A percentile compares a stretch with the other conserved stretches of the same genome.
Evolutionary conservation across 805 yeast species (phyloP).

Genomic region (Ogataea naganishii): DNA sequence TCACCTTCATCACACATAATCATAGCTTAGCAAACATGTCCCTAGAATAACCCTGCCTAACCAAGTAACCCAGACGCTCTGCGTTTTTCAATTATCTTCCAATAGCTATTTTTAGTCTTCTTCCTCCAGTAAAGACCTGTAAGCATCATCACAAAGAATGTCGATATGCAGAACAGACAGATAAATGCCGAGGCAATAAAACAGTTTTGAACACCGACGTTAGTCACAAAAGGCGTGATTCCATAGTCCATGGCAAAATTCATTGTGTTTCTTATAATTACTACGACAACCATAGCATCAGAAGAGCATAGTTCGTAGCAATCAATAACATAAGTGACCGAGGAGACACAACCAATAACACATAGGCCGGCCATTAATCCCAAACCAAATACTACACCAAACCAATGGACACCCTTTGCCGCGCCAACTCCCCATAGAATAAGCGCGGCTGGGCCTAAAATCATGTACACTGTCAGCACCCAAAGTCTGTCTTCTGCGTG

Average conservation of each 20-base stretch:
- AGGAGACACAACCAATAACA: constrained; percentile 41
- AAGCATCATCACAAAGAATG: constrained; percentile 31
- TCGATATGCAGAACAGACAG: constrained; percentile 36
- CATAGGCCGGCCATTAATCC: constrained; percentile 50
- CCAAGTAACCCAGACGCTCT: constrained; percentile 12
- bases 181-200: constrained; percentile 49
- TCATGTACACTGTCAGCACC: constrained; percentile 35
- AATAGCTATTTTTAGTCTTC: constrained; percentile 23
- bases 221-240: constrained; percentile 46
- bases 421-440: constrained; percentile 63
- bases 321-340: constrained; percentile 49
- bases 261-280: constrained; percentile 48
- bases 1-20: too few relatives aligned
- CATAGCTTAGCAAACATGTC: neutral
- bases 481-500: constrained; percentile 53
- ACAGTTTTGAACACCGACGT: constrained; percentile 45
- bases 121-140: constrained; percentile 30
- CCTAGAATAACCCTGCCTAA: neutral
- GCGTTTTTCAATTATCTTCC: constrained; percentile 23
- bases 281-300: constrained; percentile 46
- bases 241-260: constrained; percentile 55
- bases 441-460: constrained; percentile 46
- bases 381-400: constrained; percentile 43
- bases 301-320: constrained; percentile 45
- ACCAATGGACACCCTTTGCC: constrained; percentile 44